These are phyloP conservation scores for Kondoa subrosea DNA, from an alignment of 768 basidiomycete genomes.

Conservation along the genomic window DNA sequence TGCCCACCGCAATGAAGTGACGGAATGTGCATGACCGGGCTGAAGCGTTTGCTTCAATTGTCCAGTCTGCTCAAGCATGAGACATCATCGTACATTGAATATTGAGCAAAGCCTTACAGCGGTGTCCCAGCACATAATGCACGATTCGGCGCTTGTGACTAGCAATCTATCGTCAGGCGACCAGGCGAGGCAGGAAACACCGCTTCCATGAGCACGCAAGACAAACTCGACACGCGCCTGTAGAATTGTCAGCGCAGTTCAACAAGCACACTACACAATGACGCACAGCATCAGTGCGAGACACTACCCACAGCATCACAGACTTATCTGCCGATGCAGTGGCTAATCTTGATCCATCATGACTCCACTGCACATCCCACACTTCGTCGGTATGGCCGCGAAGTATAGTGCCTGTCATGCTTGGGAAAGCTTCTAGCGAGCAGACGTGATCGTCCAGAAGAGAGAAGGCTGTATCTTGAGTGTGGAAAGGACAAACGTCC, in stretches of 20 bases:
- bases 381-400: conserved; percentile 82
- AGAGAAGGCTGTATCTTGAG: conserved; percentile 51
- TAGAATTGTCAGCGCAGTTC: conserved; percentile 23
- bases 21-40: conserved; percentile 70
- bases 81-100: background rate
- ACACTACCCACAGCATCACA: conserved; percentile 75
- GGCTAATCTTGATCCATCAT: conserved; percentile 64
- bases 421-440: conserved; percentile 61
- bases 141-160: conserved; percentile 62
- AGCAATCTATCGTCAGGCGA: conserved; percentile 72
- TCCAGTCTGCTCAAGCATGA: background rate
- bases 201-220: conserved; percentile 58
- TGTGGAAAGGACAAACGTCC: conserved; percentile 65
- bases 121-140: conserved; percentile 76
- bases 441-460: conserved; percentile 75
- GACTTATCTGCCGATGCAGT: conserved; percentile 72
- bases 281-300: conserved; percentile 32
- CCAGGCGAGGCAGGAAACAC: conserved; percentile 75
- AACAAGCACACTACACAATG: background rate
- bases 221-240: conserved; percentile 40
- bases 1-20: conserved; percentile 72
- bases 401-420: conserved; percentile 64
- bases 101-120: conserved; percentile 40
- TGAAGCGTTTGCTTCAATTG: conserved; percentile 29
- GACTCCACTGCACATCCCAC: conserved; percentile 92